Conservation (phyloP, 345 rosid species). For the Rhizophora mangle region DNA sequence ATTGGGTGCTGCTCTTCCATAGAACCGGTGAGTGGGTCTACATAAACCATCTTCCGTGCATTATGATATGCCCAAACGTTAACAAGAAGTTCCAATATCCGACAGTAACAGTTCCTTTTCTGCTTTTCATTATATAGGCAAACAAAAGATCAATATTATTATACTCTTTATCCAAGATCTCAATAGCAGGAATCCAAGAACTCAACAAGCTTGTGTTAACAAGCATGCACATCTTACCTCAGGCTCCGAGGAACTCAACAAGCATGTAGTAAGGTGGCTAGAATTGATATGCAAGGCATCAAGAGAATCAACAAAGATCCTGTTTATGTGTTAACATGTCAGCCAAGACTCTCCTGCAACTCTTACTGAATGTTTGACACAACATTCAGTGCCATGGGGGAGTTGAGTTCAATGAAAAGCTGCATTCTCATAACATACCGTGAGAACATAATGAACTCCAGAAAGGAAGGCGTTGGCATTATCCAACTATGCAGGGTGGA, state of each 20-base stretch:
- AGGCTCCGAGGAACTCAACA: constrained; percentile 56
- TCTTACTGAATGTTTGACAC: neutral
- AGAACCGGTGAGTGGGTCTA: constrained; percentile 69
- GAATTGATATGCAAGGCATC: constrained; percentile 63
- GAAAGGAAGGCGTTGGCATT: constrained; percentile 94
- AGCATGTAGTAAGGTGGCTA: constrained; percentile 37
- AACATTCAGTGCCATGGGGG: neutral
- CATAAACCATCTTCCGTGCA: constrained; percentile 79
- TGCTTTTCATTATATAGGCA: constrained; percentile 30
- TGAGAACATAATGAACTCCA: constrained; percentile 89
- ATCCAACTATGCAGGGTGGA: constrained; percentile 93
- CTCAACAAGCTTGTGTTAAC: no score
- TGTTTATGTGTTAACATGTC: constrained; percentile 25
- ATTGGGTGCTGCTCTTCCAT: constrained; percentile 74
- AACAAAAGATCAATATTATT: neutral
- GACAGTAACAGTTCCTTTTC: constrained; percentile 90
- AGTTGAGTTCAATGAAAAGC: constrained; percentile 5
- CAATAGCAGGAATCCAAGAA: no score
- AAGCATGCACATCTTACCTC: constrained; percentile 48
- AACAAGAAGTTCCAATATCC: constrained; percentile 72
- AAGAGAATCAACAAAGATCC: constrained; percentile 93
- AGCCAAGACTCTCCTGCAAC: neutral
- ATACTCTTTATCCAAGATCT: neutral
- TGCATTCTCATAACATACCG: constrained; percentile 37
- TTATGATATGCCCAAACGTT: constrained; percentile 98